A percentile compares a stretch with the other conserved stretches of the same genome.
Evolutionary conservation across 2,329 filamentous ascomycete species (phyloP).

Genomic region (Trichoderma sp.): DNA sequence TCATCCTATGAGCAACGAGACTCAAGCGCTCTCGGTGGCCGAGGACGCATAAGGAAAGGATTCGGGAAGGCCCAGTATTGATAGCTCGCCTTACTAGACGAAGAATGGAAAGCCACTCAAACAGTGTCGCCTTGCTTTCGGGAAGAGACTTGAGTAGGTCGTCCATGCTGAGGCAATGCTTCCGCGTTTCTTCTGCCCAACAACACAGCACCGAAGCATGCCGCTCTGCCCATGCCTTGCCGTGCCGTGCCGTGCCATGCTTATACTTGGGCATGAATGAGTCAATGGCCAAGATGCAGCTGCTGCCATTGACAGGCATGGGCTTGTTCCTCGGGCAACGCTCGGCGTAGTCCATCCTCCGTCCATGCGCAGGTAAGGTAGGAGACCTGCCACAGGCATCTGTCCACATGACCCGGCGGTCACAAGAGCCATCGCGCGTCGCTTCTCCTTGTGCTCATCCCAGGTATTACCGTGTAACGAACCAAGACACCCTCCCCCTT

Average conservation of each 20-base stretch:
- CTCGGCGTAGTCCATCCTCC: neutral
- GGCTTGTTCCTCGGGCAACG: conserved; percentile 12
- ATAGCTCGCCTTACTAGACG: conserved; percentile 17
- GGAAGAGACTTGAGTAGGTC: neutral
- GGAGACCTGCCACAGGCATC: conserved; percentile 3
- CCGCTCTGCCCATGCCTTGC: neutral
- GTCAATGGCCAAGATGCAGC: conserved; percentile 4
- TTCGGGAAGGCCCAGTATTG: conserved; percentile 15
- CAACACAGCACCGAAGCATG: neutral
- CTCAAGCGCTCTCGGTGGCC: conserved; percentile 23
- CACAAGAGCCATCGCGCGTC: conserved; percentile 18
- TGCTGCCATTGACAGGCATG: neutral
- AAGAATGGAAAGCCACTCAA: conserved; percentile 22
- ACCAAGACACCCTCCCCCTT: neutral
- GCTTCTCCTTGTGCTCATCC: neutral
- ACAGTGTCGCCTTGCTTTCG: neutral
- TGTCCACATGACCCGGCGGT: conserved; percentile 23
- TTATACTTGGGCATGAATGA: conserved; percentile 21
- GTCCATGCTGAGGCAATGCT: neutral
- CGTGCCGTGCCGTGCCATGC: neutral
- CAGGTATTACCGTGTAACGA: conserved; percentile 5
- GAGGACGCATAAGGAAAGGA: conserved; percentile 13
- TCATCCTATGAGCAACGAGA: conserved; percentile 22
- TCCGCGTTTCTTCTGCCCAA: neutral
- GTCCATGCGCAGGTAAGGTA: neutral